Evolutionary conservation across 371 early-diverging fungal species (phyloP).

Genomic region (Dinochytrium kinnereticum): DNA sequence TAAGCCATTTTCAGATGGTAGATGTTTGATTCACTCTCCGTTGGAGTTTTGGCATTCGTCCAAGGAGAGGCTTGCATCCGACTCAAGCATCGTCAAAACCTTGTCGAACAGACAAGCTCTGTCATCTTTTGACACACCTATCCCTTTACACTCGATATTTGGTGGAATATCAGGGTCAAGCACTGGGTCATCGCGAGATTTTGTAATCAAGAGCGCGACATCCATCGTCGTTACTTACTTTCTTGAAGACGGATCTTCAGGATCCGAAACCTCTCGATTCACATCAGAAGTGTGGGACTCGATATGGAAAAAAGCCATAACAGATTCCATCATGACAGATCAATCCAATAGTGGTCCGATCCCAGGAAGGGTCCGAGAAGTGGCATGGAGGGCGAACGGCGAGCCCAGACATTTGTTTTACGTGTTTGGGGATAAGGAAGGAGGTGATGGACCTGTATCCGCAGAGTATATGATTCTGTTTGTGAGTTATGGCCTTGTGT

Average conservation of each 20-base stretch:
- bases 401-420: conserved; percentile 45
- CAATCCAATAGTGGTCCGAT: not conserved
- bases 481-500: conserved; percentile 60
- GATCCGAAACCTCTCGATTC: not conserved
- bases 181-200: not conserved
- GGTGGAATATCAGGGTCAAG: conserved; percentile 49
- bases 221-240: conserved; percentile 59
- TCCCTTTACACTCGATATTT: conserved; percentile 60
- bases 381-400: conserved; percentile 34
- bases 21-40: conserved; percentile 66
- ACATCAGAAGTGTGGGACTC: conserved; percentile 53
- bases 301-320: conserved; percentile 44
- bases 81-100: conserved; percentile 46
- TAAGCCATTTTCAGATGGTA: conserved; percentile 35
- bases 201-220: conserved; percentile 51
- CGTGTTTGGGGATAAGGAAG: conserved; percentile 35
- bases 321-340: not conserved
- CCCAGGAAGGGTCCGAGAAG: conserved; percentile 18
- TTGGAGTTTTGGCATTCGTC: conserved; percentile 57
- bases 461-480: conserved; percentile 43
- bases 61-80: conserved; percentile 35
- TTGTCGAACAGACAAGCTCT: conserved; percentile 41
- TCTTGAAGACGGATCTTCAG: conserved; percentile 31
- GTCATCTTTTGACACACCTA: conserved; percentile 50
- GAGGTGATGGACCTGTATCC: conserved; percentile 17